These are phyloP conservation scores for Mycosarcoma mackinlayi DNA, from an alignment of 1,284 basidiomycete genomes.

Conservation along the genomic window DNA sequence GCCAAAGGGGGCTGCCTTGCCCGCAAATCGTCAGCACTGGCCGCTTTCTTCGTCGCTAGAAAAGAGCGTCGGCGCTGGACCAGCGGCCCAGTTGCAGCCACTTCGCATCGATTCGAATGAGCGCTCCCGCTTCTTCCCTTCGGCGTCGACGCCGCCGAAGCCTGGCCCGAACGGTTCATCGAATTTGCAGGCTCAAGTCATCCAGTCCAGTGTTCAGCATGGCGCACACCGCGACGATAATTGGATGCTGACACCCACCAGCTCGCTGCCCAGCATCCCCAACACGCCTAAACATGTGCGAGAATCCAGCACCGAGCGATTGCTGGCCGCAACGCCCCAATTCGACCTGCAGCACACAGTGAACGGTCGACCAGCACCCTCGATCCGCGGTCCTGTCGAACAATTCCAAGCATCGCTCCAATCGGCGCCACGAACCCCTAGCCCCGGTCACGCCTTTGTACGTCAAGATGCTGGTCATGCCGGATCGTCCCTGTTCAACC, in stretches of 20 bases:
- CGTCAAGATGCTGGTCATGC: constrained; percentile 16
- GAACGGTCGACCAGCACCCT: constrained; percentile 6
- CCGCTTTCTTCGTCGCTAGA: constrained; percentile 43
- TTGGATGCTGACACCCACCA: constrained; percentile 57
- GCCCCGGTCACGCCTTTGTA: constrained; percentile 18
- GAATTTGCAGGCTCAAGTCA: background rate
- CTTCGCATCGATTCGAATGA: constrained; percentile 32
- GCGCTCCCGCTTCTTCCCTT: constrained; percentile 32
- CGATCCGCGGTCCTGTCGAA: constrained; percentile 31
- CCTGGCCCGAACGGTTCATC: background rate
- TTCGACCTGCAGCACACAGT: background rate
- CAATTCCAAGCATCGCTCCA: constrained; percentile 27
- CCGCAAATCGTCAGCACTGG: constrained; percentile 29
- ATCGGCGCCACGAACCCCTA: constrained; percentile 27
- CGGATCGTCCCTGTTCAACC: constrained; percentile 30
- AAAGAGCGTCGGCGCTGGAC: constrained; percentile 7
- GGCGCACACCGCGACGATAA: constrained; percentile 36
- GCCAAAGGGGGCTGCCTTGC: constrained; percentile 3
- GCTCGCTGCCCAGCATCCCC: constrained; percentile 56
- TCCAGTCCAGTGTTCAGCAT: background rate
- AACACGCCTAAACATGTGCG: constrained; percentile 41
- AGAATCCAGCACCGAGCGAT: constrained; percentile 27
- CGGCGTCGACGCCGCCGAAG: constrained; percentile 24
- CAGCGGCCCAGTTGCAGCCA: constrained; percentile 36
- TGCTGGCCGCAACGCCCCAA: constrained; percentile 1